Conservation (phyloP, 108 stramenopile genomes). For the Ochromonas danica region DNA sequence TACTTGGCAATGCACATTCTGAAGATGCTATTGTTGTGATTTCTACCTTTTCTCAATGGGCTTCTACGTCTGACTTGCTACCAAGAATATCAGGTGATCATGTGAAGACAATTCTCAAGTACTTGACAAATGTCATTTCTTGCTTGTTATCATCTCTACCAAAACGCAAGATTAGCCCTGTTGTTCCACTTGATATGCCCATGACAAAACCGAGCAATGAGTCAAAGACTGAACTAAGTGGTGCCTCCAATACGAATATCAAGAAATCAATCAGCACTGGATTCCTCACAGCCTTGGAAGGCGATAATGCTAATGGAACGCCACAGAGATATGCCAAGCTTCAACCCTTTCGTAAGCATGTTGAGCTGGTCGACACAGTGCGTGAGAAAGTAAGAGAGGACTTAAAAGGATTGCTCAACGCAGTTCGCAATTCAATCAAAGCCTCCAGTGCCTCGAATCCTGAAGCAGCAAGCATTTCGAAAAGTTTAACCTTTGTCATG, state of each 20-base stretch:
- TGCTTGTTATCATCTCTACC: neutral
- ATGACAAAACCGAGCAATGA: neutral
- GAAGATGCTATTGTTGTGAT: constrained; percentile 53
- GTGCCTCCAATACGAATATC: neutral
- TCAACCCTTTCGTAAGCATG: neutral
- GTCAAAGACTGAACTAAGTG: neutral
- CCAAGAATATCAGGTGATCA: neutral
- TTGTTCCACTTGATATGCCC: too few species aligned
- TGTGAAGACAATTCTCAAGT: neutral
- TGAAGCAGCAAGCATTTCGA: constrained; percentile 61
- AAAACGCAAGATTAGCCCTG: neutral
- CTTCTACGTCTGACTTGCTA: neutral
- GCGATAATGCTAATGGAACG: neutral
- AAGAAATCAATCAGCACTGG: neutral
- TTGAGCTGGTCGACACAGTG: constrained; percentile 79
- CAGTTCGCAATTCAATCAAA: constrained; percentile 69
- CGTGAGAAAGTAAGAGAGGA: constrained; percentile 84
- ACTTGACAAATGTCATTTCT: neutral
- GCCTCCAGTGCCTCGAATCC: constrained; percentile 40
- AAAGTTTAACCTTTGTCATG: constrained; percentile 76
- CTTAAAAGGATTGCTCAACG: constrained; percentile 67
- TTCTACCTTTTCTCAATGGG: neutral
- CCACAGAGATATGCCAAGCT: constrained; percentile 39
- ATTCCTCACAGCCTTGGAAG: neutral
- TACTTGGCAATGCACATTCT: constrained; percentile 56